A percentile compares a stretch with the other conserved stretches of the same genome.
Conservation (phyloP, 1,139 yeast species). For the Blastobotrys persicus region DNA sequence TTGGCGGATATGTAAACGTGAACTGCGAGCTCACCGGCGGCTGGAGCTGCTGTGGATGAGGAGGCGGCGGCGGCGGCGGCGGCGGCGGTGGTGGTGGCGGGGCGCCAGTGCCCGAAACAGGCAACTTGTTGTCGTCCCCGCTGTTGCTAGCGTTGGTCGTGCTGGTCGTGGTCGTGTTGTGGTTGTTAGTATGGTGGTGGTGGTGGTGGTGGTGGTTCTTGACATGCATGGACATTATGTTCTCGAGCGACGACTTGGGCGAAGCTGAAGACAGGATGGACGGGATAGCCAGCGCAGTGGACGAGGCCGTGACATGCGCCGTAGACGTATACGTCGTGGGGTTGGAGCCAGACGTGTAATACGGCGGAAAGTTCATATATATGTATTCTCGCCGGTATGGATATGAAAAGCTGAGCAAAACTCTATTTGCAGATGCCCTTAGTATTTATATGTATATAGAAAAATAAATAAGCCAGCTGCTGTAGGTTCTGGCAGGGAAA, state of each 20-base stretch:
- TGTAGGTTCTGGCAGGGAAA: slow-evolving; percentile 5
- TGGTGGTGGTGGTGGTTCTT: neutral
- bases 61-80: slow-evolving; percentile 5
- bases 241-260: slow-evolving; percentile 18
- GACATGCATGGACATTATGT: slow-evolving; percentile 11
- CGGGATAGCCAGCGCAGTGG: slow-evolving; percentile 11
- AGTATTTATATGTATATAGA: neutral
- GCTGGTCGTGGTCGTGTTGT: no score
- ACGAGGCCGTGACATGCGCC: slow-evolving; percentile 17
- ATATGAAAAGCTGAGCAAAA: no score
- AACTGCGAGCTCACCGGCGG: slow-evolving; percentile 8
- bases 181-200: no score
- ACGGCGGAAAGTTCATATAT: slow-evolving; percentile 7
- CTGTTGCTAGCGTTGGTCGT: no score
- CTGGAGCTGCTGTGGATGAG: slow-evolving; percentile 7
- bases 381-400: no score
- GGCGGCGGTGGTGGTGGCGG: slow-evolving; percentile 1
- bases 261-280: slow-evolving; percentile 14
- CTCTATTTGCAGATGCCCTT: neutral
- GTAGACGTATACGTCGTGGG: slow-evolving; percentile 15
- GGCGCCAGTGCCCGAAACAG: neutral
- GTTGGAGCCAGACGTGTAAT: neutral
- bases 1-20: slow-evolving; percentile 8
- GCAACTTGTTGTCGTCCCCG: neutral
- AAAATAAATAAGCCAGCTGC: neutral